Conservation (phyloP, 768 basidiomycete species). For the Pleurotus citrinopileatus region DNA sequence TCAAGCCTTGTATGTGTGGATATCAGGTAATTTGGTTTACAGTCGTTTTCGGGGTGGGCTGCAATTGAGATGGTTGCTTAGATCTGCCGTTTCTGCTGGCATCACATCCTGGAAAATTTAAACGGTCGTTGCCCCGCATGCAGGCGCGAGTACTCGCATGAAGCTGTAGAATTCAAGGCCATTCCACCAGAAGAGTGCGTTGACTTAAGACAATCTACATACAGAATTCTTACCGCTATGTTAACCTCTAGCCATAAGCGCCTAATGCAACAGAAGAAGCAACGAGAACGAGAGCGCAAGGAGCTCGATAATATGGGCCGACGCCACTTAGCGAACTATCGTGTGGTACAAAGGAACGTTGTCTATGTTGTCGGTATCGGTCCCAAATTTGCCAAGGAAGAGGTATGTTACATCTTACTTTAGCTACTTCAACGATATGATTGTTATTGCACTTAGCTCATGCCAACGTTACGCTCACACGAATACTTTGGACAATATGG, state of each 20-base stretch:
- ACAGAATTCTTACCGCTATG: slow-evolving; percentile 11
- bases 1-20: slow-evolving; percentile 98
- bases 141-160: slow-evolving; percentile 88
- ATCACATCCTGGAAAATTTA: slow-evolving; percentile 94
- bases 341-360: slow-evolving; percentile 95
- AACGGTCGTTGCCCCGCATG: slow-evolving; percentile 98
- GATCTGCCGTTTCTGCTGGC: slow-evolving; percentile 99
- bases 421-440: slow-evolving; percentile 13
- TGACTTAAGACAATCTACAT: slow-evolving; percentile 10
- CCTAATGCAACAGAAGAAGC: slow-evolving; percentile 92
- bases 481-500: slow-evolving; percentile 99
- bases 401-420: slow-evolving; percentile 51
- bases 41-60: slow-evolving; percentile 5
- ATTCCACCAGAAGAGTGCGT: slow-evolving; percentile 94
- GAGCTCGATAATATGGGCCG: slow-evolving; percentile 86
- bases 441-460: slow-evolving; percentile 51
- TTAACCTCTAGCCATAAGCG: slow-evolving; percentile 75
- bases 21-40: slow-evolving; percentile 68
- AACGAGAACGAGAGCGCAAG: slow-evolving; percentile 91
- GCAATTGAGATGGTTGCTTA: slow-evolving; percentile 29
- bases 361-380: slow-evolving; percentile 97
- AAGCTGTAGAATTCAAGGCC: slow-evolving; percentile 91
- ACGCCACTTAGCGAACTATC: slow-evolving; percentile 85
- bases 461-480: slow-evolving; percentile 87
- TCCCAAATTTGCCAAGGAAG: slow-evolving; percentile 91